These are phyloP conservation scores for Cardamine resedifolia DNA, from an alignment of 345 rosid species.

Conservation along the genomic window DNA sequence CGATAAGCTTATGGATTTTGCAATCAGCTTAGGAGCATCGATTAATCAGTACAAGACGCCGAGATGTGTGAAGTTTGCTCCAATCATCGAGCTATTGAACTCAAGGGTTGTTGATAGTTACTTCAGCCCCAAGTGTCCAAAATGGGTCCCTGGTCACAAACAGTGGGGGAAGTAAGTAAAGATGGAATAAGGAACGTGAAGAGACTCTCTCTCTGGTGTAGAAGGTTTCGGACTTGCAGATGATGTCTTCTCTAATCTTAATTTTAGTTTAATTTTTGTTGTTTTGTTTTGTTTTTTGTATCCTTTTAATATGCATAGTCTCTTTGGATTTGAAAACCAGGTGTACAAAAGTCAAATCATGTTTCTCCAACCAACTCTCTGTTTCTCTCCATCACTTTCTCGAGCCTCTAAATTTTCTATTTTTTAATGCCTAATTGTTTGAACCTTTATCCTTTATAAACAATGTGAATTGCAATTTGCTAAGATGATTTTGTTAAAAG, in stretches of 20 bases:
- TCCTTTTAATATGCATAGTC: conserved; percentile 25
- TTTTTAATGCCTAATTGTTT: conserved; percentile 16
- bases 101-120: conserved; percentile 64
- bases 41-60: conserved; percentile 97
- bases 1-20: conserved; percentile 96
- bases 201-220: conserved; percentile 22
- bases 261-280: conserved; percentile 11
- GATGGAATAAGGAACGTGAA: conserved; percentile 5
- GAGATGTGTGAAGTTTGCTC: conserved; percentile 88
- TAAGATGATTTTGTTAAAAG: conserved; percentile 14
- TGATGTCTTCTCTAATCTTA: conserved; percentile 30
- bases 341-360: conserved; percentile 33
- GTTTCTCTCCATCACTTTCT: conserved; percentile 25
- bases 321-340: conserved; percentile 29
- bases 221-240: conserved; percentile 30
- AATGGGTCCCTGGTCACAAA: conserved; percentile 93
- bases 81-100: conserved; percentile 82
- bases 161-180: conserved; percentile 65
- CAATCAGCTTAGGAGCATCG: conserved; percentile 89
- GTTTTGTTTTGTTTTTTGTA: background rate
- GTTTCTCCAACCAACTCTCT: conserved; percentile 30
- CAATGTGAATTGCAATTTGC: conserved; percentile 22
- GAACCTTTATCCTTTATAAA: conserved; percentile 26
- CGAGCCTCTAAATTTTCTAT: conserved; percentile 27
- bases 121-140: conserved; percentile 93